Evolutionary conservation across 129 eudicot genomes (phyloP).

Genomic region (Centella asiatica): DNA sequence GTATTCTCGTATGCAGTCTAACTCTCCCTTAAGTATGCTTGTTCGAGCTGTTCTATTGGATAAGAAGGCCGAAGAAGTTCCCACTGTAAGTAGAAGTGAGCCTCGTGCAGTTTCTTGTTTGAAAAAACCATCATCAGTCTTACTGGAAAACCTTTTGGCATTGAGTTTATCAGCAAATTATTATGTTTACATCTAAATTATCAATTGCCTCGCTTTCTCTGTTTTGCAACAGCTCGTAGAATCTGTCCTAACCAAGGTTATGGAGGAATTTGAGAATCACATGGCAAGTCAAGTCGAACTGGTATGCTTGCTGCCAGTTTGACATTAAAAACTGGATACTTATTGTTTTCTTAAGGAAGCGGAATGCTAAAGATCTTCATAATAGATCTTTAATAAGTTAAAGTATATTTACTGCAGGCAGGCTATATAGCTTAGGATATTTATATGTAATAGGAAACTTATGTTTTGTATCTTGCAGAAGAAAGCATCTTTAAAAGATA

Average conservation of each 20-base stretch:
- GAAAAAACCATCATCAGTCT: not conserved
- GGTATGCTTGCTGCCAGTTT: constrained; percentile 53
- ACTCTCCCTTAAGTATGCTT: constrained; percentile 72
- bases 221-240: constrained; percentile 66
- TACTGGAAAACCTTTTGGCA: not conserved
- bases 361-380: not conserved
- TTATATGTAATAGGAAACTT: constrained; percentile 13
- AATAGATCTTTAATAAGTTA: not conserved
- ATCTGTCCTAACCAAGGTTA: constrained; percentile 78
- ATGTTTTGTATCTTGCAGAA: constrained; percentile 28
- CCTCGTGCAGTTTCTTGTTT: not conserved
- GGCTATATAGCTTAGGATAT: not conserved
- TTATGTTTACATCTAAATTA: not conserved
- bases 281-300: constrained; percentile 48
- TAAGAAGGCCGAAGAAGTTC: constrained; percentile 95
- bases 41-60: constrained; percentile 69
- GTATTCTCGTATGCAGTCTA: constrained; percentile 49
- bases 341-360: too few species aligned
- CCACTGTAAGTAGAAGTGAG: constrained; percentile 46
- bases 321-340: too few species aligned
- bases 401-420: not conserved
- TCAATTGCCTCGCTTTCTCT: not conserved
- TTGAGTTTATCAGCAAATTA: not conserved
- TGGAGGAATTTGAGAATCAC: constrained; percentile 88
- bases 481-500: constrained; percentile 40